These are phyloP conservation scores for Cephalotrichum gorgonifer DNA, from an alignment of 2,329 filamentous ascomycete species.

Conservation along the genomic window DNA sequence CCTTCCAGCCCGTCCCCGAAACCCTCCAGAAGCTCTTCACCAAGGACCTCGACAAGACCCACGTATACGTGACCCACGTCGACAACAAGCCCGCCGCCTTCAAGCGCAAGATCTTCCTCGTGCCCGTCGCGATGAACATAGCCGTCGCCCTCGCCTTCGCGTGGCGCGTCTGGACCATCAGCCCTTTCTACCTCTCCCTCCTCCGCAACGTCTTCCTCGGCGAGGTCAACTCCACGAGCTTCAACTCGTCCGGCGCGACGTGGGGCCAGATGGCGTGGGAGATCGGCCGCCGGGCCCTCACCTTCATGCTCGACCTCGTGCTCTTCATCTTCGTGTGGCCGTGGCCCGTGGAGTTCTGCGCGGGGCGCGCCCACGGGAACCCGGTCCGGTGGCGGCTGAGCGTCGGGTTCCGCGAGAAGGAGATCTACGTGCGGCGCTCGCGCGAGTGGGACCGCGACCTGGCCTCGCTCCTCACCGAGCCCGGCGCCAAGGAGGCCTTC, in stretches of 20 bases:
- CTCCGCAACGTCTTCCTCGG: constrained; percentile 51
- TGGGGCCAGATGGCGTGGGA: constrained; percentile 47
- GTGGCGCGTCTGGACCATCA: constrained; percentile 57
- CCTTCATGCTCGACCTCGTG: constrained; percentile 65
- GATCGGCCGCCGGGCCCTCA: constrained; percentile 47
- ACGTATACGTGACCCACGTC: constrained; percentile 79
- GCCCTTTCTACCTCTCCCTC: constrained; percentile 64
- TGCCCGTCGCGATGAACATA: constrained; percentile 69
- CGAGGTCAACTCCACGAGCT: constrained; percentile 53
- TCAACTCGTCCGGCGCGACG: constrained; percentile 45
- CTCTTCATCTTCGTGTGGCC: constrained; percentile 59
- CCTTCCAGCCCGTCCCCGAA: constrained; percentile 58
- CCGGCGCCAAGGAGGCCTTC: constrained; percentile 39
- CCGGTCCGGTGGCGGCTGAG: constrained; percentile 64
- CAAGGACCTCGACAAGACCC: constrained; percentile 50
- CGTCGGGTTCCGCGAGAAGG: constrained; percentile 66
- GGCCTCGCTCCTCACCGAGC: neutral
- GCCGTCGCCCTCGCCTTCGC: constrained; percentile 52
- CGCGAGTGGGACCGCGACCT: constrained; percentile 45
- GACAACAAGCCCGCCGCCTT: constrained; percentile 59
- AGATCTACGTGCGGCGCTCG: constrained; percentile 73
- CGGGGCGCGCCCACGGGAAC: constrained; percentile 44
- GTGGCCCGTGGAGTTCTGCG: constrained; percentile 64
- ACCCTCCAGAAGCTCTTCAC: constrained; percentile 53
- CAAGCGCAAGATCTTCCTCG: constrained; percentile 74